phyloP scores from a whole-genome alignment of 768 basidiomycete species.

The Auriscalpium microsporum region DNA sequence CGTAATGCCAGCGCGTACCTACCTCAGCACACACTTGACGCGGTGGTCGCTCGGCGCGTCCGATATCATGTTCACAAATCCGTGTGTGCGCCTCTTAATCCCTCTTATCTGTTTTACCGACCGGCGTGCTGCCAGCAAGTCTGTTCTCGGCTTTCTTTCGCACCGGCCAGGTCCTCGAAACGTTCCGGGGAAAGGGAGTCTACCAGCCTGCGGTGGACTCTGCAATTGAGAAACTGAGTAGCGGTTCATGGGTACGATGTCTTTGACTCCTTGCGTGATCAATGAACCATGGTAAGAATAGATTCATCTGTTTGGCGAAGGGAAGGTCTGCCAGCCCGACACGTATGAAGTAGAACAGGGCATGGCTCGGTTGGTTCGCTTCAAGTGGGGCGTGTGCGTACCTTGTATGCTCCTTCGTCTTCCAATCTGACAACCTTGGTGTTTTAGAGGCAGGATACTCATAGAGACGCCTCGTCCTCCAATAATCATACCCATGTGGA shows the following conservation, averaged over 20 bases:
- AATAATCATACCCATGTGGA: constrained; percentile 86
- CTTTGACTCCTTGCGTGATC: background rate
- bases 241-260: constrained; percentile 74
- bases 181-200: constrained; percentile 82
- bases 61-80: constrained; percentile 92
- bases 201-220: constrained; percentile 79
- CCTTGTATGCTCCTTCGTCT: background rate
- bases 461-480: constrained; percentile 64
- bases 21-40: constrained; percentile 48
- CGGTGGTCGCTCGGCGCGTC: constrained; percentile 91
- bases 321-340: constrained; percentile 74
- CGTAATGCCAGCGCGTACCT: constrained; percentile 57
- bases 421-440: background rate
- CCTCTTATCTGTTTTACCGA: background rate
- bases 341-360: constrained; percentile 38
- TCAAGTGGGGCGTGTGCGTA: constrained; percentile 95
- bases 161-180: constrained; percentile 86
- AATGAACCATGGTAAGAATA: constrained; percentile 21
- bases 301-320: constrained; percentile 90
- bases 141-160: constrained; percentile 79
- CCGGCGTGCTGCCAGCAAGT: constrained; percentile 33
- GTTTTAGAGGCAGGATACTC: constrained; percentile 67
- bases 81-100: constrained; percentile 39
- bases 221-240: constrained; percentile 74
- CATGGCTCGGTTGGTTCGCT: constrained; percentile 50